phyloP scores from a whole-genome alignment of 2,329 filamentous ascomycete genomes.

The Verticillium isaacii region DNA sequence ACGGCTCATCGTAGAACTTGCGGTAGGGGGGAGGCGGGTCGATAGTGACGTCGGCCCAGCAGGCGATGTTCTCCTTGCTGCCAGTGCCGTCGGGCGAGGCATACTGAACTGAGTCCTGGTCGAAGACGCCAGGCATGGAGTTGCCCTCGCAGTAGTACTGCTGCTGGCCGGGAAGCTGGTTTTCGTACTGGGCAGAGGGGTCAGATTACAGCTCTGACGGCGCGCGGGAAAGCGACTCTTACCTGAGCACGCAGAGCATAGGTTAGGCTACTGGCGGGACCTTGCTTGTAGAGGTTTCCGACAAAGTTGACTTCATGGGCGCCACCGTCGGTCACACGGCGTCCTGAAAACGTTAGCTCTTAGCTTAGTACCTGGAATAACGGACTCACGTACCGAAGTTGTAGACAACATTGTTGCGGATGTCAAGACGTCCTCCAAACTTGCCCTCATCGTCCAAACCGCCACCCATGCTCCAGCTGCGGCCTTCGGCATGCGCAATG shows the following conservation, averaged over 20 bases:
- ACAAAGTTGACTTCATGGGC: constrained; percentile 26
- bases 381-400: constrained; percentile 20
- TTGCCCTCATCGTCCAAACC: constrained; percentile 21
- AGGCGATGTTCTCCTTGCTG: constrained; percentile 18
- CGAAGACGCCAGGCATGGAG: constrained; percentile 23
- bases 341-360: not conserved
- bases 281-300: constrained; percentile 26
- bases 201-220: not conserved
- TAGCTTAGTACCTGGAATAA: not conserved
- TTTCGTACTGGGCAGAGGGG: constrained; percentile 17
- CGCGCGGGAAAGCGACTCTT: not conserved
- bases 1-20: constrained; percentile 16
- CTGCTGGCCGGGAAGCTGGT: constrained; percentile 24
- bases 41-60: constrained; percentile 23
- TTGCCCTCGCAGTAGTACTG: constrained; percentile 27
- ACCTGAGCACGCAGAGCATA: constrained; percentile 20
- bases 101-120: constrained; percentile 20
- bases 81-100: constrained; percentile 18
- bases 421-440: constrained; percentile 25
- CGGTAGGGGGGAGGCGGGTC: constrained; percentile 20
- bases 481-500: constrained; percentile 22
- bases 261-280: constrained; percentile 20
- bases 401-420: constrained; percentile 30
- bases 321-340: constrained; percentile 26
- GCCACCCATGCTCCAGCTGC: constrained; percentile 30